Evolutionary conservation across 192 early-diverging fungal species (phyloP), one percentile per base, ranked within the genome.

Genomic region (Entomortierella chlamydospora): DNA sequence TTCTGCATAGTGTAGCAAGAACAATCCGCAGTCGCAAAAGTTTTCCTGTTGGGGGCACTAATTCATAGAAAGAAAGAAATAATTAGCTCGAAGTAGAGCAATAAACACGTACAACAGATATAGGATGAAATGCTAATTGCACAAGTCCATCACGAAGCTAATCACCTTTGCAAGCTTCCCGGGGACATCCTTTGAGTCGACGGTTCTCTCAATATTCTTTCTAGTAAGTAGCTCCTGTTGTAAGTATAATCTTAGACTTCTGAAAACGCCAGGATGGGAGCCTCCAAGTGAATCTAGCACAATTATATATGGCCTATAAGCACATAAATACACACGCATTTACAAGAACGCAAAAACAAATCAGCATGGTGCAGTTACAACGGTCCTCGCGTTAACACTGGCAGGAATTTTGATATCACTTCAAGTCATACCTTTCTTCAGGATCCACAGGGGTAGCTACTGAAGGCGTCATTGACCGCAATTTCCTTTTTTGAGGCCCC

Each of bases 21-120:
- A 96, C 18, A 97, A 82, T n/a, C 96, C 96, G 69, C 96, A 97
- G 76, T 97, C 96, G 61, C 90, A 94, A 68, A 86, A 76, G 68
- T 97, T 97, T 57, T 83, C 66, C 58, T 97, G 96, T 26, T 83
- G 60, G 20, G 94, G 93, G 22, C 90, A 87, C 77, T 91, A 63
- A 2, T 23, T 23, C n/a, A 25, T 33, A 23, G 3, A 53, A 49
- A 25, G 22, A 56, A 26, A 31, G 30, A 26, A 54, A 34, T 47
- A n/a, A n/a, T n/a, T n/a, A 12, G 45, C 2, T 47, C 12, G 45
- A 37, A 22, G 37, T 8, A 23, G 3, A n/a, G 57, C 18, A 41
- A 28, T n/a, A 58, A 37, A 72, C 18, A 49, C 20, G 26, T 1
- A 13, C 0, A 10, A 49, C 34, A 29, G 11, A 8, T 3, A 25